Percentiles rank a stretch among this genome's conserved stretches.
Conservation (phyloP, 1,284 basidiomycete species). For the Veloboletus limbatus region DNA sequence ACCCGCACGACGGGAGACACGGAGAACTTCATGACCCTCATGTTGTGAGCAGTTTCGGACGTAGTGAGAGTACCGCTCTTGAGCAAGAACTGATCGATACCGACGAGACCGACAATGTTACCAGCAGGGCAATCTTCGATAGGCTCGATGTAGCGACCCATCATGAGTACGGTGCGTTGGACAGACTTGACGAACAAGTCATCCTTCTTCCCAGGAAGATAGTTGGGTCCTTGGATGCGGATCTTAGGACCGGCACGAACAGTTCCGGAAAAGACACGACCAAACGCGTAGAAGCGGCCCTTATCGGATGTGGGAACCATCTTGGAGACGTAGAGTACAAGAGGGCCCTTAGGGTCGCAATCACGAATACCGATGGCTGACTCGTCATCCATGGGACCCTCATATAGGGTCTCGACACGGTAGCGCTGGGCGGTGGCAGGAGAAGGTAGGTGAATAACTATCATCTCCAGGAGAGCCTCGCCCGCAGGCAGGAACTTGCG, state of each 20-base stretch:
- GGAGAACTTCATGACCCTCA: constrained; percentile 99
- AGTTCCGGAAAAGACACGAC: constrained; percentile 99
- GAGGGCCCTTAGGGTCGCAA: constrained; percentile 95
- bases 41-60: constrained; percentile 99
- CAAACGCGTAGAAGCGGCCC: constrained; percentile 99
- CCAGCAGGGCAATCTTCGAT: constrained; percentile 99
- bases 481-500: constrained; percentile 99
- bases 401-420: constrained; percentile 99
- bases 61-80: constrained; percentile 98
- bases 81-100: constrained; percentile 99
- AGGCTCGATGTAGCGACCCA: constrained; percentile 98
- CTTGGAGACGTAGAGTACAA: constrained; percentile 99
- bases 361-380: constrained; percentile 98
- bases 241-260: constrained; percentile 97
- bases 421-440: constrained; percentile 96
- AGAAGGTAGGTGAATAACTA: constrained; percentile 98
- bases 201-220: constrained; percentile 97
- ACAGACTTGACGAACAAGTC: constrained; percentile 98
- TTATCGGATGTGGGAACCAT: constrained; percentile 99
- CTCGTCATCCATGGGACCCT: constrained; percentile 99
- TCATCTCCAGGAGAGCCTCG: constrained; percentile 99
- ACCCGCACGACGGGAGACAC: constrained; percentile 99
- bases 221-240: constrained; percentile 99
- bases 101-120: constrained; percentile 99
- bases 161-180: constrained; percentile 99